Evolutionary conservation across 768 basidiomycete genomes (phyloP), one percentile per base, ranked within the genome.

Genomic region (Boletus sensibilis): DNA sequence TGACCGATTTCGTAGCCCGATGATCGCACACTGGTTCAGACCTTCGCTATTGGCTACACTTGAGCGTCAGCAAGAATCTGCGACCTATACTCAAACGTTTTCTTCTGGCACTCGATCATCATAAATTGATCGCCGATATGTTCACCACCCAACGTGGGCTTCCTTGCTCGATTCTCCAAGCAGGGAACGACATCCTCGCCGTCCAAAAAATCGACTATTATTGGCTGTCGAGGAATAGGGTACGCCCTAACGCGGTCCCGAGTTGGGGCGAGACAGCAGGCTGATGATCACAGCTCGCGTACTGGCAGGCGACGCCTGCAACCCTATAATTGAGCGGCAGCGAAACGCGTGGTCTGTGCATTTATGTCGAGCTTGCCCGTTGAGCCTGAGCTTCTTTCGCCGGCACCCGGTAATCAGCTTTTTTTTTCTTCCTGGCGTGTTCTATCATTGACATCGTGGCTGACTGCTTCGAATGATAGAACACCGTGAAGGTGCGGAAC

Each of bases 401-500:
- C 45, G 25, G 3, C 5, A 14, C n/a, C 16, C n/a, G n/a, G 25
- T 33, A 23, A 44, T 58, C 41, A 4, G 6, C 25, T 39, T 37
- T 58, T 16, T 12, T 13, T n/a, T 33, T 23, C 6, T 12, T 10
- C 9, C 18, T n/a, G 12, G 13, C 33, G 31, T 16, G 38, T 60
- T 42, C 38, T 59, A 59, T 53, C 50, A 21, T 14, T 27, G 20
- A 11, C 25, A 45, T 21, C 27, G 56, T 31, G 42, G 23, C 14
- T 13, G 18, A 25, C 25, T 23, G 42, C 37, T 46, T 46, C 20
- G 20, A n/a, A 40, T n/a, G 42, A 55, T 52, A 31, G 33, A 49
- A 44, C 27, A 18, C 20, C 40, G 56, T 49, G 41, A 39, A 10
- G 18, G 37, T 9, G 20, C 35, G 56, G 60, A 56, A 56, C 18